Percentiles rank a stretch among this genome's conserved stretches.
Conservation (phyloP, 2,329 filamentous ascomycete genomes). For the Cordyceps militaris region DNA sequence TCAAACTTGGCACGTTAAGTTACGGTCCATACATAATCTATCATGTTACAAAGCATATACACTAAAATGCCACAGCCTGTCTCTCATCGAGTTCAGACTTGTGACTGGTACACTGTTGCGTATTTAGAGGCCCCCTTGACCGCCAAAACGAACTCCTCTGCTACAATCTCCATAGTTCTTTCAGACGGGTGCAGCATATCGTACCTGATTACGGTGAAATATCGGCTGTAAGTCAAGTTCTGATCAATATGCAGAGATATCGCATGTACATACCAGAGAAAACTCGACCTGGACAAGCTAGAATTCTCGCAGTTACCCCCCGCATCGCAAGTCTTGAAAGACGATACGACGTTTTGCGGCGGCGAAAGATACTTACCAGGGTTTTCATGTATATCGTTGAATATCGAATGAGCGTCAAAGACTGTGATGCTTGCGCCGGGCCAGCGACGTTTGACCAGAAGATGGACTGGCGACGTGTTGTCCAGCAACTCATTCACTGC, state of each 20-base stretch:
- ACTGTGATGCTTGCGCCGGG: slow-evolving; percentile 55
- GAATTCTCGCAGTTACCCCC: slow-evolving; percentile 30
- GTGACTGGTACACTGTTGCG: slow-evolving; percentile 18
- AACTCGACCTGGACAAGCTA: slow-evolving; percentile 46
- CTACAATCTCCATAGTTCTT: slow-evolving; percentile 43
- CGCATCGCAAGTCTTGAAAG: slow-evolving; percentile 45
- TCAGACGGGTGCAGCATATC: slow-evolving; percentile 68
- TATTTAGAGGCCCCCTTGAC: slow-evolving; percentile 35
- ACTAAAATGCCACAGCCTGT: too few relatives aligned
- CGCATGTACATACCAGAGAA: slow-evolving; percentile 49
- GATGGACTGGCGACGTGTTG: slow-evolving; percentile 43
- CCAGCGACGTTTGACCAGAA: slow-evolving; percentile 39
- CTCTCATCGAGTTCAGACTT: neutral
- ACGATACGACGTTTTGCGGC: slow-evolving; percentile 55
- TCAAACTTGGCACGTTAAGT: neutral
- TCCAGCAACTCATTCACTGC: slow-evolving; percentile 42
- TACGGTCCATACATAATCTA: neutral
- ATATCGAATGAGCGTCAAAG: slow-evolving; percentile 59
- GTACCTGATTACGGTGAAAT: slow-evolving; percentile 27
- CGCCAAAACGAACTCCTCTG: slow-evolving; percentile 34
- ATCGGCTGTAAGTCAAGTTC: neutral
- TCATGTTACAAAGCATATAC: neutral
- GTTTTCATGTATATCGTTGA: slow-evolving; percentile 57
- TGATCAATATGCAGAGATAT: neutral
- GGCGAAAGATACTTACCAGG: slow-evolving; percentile 55